Percentiles rank a stretch among this genome's conserved stretches.
These are phyloP conservation scores for Nothophoma quercina DNA, from an alignment of 2,329 filamentous ascomycete species.

Conservation along the genomic window DNA sequence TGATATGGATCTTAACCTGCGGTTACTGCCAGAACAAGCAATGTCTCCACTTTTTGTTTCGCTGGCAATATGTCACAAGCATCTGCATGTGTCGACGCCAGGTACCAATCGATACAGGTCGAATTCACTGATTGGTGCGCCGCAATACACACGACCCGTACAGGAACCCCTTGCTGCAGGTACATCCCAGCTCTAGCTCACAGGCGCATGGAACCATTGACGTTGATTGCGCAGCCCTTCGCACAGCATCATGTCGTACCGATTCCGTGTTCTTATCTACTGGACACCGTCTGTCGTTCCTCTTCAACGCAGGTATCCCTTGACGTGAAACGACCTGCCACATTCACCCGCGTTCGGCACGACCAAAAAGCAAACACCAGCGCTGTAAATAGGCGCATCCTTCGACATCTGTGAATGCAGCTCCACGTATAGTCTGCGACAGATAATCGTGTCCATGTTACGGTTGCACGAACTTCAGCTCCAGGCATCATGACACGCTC, in stretches of 20 bases:
- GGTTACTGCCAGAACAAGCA: constrained; percentile 2
- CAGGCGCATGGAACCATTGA: constrained; percentile 12
- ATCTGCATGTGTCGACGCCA: constrained; percentile 10
- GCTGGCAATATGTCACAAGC: constrained; percentile 16
- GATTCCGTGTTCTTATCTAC: constrained; percentile 14
- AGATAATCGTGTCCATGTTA: constrained; percentile 16
- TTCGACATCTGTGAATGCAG: constrained; percentile 11
- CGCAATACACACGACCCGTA: constrained; percentile 8
- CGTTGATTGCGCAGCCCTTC: constrained; percentile 13
- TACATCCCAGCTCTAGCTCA: constrained; percentile 11
- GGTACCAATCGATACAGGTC: constrained; percentile 5
- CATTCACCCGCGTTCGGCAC: constrained; percentile 5
- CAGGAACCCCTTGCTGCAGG: constrained; percentile 16
- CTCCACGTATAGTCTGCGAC: constrained; percentile 14
- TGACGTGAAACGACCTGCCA: constrained; percentile 1
- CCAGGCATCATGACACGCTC: constrained; percentile 18
- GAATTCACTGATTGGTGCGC: constrained; percentile 7
- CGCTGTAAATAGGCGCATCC: constrained; percentile 10
- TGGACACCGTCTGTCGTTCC: constrained; percentile 1
- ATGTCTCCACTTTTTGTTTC: constrained; percentile 9
- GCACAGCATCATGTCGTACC: constrained; percentile 15
- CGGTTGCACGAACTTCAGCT: constrained; percentile 10
- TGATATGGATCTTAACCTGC: constrained; percentile 4
- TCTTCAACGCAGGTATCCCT: constrained; percentile 3
- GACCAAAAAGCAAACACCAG: constrained; percentile 7